These are phyloP conservation scores for Sporopachydermia lactativora DNA, from an alignment of 805 yeast species.

Conservation along the genomic window DNA sequence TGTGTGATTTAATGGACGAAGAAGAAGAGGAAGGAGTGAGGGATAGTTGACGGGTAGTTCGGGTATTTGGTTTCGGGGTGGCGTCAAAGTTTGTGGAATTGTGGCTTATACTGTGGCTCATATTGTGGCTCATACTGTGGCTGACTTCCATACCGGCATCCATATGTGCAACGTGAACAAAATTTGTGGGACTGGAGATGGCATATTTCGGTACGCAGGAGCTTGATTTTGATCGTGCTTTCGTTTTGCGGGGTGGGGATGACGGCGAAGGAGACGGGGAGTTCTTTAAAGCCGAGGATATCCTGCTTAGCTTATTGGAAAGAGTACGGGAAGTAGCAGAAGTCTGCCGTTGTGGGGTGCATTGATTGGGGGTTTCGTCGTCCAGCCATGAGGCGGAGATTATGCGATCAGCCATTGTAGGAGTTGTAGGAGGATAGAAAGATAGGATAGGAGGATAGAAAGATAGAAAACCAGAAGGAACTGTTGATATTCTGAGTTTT, in stretches of 20 bases:
- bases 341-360: not conserved
- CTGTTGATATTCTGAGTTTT: too few species aligned
- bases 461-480: too few species aligned
- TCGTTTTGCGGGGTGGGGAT: not conserved
- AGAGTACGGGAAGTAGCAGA: not conserved
- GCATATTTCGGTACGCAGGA: conserved; percentile 5
- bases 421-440: too few species aligned
- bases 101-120: too few species aligned
- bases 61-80: conserved; percentile 8
- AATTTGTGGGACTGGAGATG: conserved; percentile 13
- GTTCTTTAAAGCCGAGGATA: not conserved
- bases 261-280: not conserved
- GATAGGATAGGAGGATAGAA: too few species aligned
- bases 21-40: conserved; percentile 4
- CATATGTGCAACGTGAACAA: conserved; percentile 12
- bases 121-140: conserved; percentile 11
- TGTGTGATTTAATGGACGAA: conserved; percentile 1
- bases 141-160: conserved; percentile 11
- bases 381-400: not conserved
- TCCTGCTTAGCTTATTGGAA: not conserved
- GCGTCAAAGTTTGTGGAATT: too few species aligned
- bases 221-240: not conserved
- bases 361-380: not conserved
- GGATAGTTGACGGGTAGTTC: conserved; percentile 4
- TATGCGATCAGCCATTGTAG: too few species aligned